Base-by-base conservation (phyloP, 2,329 filamentous ascomycete species). In the Trichoderma afroharzianum region DNA sequence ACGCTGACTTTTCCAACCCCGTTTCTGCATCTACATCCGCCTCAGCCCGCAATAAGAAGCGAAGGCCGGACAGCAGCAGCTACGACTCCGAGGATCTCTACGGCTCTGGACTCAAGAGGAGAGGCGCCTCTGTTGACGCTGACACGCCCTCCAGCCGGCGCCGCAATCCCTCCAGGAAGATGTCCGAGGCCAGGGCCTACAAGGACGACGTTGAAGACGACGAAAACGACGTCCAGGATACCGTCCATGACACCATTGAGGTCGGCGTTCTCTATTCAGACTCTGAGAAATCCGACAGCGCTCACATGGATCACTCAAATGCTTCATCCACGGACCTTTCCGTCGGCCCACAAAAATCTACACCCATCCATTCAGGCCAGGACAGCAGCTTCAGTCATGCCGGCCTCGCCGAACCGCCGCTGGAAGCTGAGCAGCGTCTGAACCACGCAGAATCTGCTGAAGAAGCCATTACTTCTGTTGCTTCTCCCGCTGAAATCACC, bases 171-270 rank as follows among this genome's bases (percentile, higher is more conserved):
- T 76, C 82, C 70, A 81, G 81, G 73, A 84, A 83, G 78, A 77
- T 78, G 8, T 74, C 78, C 64, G 79, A 82, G 71, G 61, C 78
- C 39, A 78, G 76, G 72, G 73, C 78, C 63, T 81, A 81, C 74
- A 77, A 66, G 61, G 77, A 79, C 57, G 74, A 76, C 73, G 32
- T 76, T 6, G 76, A 79, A 24, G 77, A 78, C 21, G 82, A 85
- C 64, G 83, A 85, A 72, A 84, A 84, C 32, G 84, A 87, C 57
- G 85, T 88, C 32, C 84, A 87, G 76, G 87, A 89, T 76, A 88
- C 86, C 15, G 85, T 88, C 30, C 84, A 87, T 76, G 87, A 89
- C 76, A 88, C 86, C 15, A 89, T 89, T 72, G 85, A 88, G 75
- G 87, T 88, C 63, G 85, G 86, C 61, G 84, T 85, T 53, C 79